phyloP scores from a whole-genome alignment of 371 early-diverging fungal species.

The Nematocida major region DNA sequence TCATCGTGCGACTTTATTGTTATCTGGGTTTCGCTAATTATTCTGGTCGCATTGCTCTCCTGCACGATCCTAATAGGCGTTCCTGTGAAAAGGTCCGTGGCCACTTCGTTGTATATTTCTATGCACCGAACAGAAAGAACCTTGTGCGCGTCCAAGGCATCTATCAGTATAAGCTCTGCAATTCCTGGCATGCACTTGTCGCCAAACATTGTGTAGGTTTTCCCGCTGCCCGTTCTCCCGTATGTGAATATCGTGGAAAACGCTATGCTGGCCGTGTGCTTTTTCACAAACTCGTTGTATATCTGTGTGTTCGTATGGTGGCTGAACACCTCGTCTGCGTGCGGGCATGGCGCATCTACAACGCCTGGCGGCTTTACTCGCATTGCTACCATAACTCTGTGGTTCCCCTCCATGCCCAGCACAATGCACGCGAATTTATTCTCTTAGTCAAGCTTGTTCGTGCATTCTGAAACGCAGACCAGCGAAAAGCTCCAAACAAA shows the following conservation, averaged over 20 bases:
- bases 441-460: neutral
- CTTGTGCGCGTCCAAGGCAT: conserved; percentile 16
- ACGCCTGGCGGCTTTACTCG: conserved; percentile 21
- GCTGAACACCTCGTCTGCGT: conserved; percentile 28
- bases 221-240: conserved; percentile 65
- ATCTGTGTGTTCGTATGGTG: conserved; percentile 30
- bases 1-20: conserved; percentile 72
- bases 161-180: conserved; percentile 60
- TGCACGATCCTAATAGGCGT: conserved; percentile 51
- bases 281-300: conserved; percentile 11
- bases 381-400: conserved; percentile 25
- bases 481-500: neutral
- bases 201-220: conserved; percentile 64
- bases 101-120: conserved; percentile 83
- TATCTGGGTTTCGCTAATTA: conserved; percentile 42
- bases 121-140: conserved; percentile 60
- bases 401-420: conserved; percentile 12
- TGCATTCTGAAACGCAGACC: neutral
- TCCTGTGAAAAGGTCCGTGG: conserved; percentile 70
- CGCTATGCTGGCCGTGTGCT: neutral
- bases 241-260: conserved; percentile 62
- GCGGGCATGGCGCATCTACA: conserved; percentile 8
- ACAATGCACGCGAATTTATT: neutral
- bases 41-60: conserved; percentile 22
- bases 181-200: conserved; percentile 49